phyloP scores from a whole-genome alignment of 2,329 filamentous ascomycete species.

The Diaporthe batatas region DNA sequence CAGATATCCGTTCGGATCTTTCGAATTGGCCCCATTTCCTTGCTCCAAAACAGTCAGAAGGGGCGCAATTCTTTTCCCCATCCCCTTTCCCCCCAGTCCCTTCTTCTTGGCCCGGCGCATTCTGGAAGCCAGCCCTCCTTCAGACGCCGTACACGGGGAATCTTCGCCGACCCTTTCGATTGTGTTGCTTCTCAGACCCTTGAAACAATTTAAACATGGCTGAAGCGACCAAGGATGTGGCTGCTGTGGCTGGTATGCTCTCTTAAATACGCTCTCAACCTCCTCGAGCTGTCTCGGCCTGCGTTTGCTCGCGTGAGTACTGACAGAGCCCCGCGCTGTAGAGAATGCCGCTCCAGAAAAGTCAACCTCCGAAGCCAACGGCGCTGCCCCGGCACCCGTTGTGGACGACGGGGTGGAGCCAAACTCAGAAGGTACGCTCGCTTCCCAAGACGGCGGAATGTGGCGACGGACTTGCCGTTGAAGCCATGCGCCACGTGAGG shows the following conservation, averaged over 20 bases:
- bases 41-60: conserved; percentile 26
- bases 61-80: conserved; percentile 25
- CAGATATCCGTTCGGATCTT: conserved; percentile 14
- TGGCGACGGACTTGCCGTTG: background rate
- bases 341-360: conserved; percentile 38
- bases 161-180: conserved; percentile 17
- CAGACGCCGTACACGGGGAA: background rate
- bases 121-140: conserved; percentile 30
- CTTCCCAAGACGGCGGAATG: conserved; percentile 44
- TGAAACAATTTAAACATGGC: conserved; percentile 37
- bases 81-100: conserved; percentile 25
- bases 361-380: conserved; percentile 22
- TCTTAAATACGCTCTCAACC: background rate
- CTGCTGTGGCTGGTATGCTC: conserved; percentile 37
- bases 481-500: background rate
- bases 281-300: too few relatives aligned
- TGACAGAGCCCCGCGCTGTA: conserved; percentile 24
- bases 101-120: conserved; percentile 38
- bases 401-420: conserved; percentile 49
- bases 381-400: conserved; percentile 42
- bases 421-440: conserved; percentile 49
- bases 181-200: conserved; percentile 5
- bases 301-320: conserved; percentile 26
- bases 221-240: conserved; percentile 39
- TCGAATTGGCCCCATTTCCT: conserved; percentile 36